Evolutionary conservation across 352 stramenopile genomes (phyloP).

Genomic region (Phytopythium helicoides): DNA sequence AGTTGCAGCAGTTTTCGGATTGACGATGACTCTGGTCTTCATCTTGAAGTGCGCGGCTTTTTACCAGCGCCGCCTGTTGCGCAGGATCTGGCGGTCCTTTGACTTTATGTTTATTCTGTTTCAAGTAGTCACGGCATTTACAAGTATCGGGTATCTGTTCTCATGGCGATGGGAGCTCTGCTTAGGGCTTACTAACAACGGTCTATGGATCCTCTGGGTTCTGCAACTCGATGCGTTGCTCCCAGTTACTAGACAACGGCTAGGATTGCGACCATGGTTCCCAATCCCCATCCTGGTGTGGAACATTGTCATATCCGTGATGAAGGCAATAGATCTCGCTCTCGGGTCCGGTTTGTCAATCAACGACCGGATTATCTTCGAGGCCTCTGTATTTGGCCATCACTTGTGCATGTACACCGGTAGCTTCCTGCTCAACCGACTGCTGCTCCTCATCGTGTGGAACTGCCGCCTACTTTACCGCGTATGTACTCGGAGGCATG

Average conservation of each 20-base stretch:
- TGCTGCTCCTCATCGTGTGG: slow-evolving; percentile 2
- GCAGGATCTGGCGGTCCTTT: slow-evolving; percentile 3
- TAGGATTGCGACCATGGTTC: slow-evolving; percentile 1
- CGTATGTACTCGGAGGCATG: neutral
- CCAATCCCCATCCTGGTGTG: neutral
- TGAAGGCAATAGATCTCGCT: neutral
- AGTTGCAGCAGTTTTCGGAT: neutral
- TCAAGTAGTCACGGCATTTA: neutral
- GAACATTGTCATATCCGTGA: neutral
- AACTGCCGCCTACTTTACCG: slow-evolving; percentile 1
- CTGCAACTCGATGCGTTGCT: slow-evolving; percentile 2
- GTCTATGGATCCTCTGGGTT: slow-evolving; percentile 2
- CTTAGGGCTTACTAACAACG: neutral
- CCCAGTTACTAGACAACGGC: neutral
- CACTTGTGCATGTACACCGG: neutral
- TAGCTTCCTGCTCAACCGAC: slow-evolving; percentile 3
- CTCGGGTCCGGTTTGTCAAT: neutral
- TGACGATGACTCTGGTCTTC: neutral
- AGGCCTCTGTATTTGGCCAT: neutral
- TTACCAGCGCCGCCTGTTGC: neutral
- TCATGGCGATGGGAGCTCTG: neutral
- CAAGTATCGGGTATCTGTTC: neutral
- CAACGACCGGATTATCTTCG: slow-evolving; percentile 1
- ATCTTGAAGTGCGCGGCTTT: neutral
- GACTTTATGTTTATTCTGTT: slow-evolving; percentile 5